phyloP scores from a whole-genome alignment of 345 rosid genomes.

The Passiflora organensis region DNA sequence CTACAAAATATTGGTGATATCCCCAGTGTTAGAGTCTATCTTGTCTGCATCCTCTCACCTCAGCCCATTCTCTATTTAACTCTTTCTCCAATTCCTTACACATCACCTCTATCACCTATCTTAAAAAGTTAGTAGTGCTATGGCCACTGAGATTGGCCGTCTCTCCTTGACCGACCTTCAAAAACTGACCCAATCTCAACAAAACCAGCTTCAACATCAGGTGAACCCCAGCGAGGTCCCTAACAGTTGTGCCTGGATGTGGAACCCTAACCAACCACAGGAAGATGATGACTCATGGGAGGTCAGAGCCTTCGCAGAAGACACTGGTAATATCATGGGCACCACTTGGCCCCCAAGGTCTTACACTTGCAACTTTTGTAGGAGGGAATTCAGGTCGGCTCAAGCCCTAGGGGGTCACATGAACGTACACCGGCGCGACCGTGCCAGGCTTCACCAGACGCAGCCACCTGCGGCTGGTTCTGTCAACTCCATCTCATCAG shows the following conservation, averaged over 20 bases:
- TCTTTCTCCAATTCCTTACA: slow-evolving; percentile 22
- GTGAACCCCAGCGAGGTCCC: slow-evolving; percentile 14
- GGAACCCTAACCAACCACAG: slow-evolving; percentile 56
- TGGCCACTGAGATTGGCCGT: slow-evolving; percentile 48
- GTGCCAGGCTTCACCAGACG: slow-evolving; percentile 66
- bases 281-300: slow-evolving; percentile 91
- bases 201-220: slow-evolving; percentile 15
- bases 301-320: slow-evolving; percentile 86
- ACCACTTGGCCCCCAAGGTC: slow-evolving; percentile 98
- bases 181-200: slow-evolving; percentile 24
- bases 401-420: slow-evolving; percentile 99
- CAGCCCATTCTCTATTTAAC: slow-evolving; percentile 35
- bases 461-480: slow-evolving; percentile 13
- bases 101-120: slow-evolving; percentile 25
- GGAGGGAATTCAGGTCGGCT: slow-evolving; percentile 91
- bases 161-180: slow-evolving; percentile 33
- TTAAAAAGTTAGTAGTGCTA: slow-evolving; percentile 27
- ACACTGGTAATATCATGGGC: slow-evolving; percentile 62
- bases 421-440: slow-evolving; percentile 97
- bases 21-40: slow-evolving; percentile 29
- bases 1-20: slow-evolving; percentile 28
- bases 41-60: slow-evolving; percentile 27
- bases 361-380: slow-evolving; percentile 84
- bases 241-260: slow-evolving; percentile 33
- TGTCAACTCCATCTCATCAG: slow-evolving; percentile 10